These are phyloP conservation scores for Pseudogymnoascus verrucosus DNA, from an alignment of 2,329 filamentous ascomycete genomes.

Conservation along the genomic window DNA sequence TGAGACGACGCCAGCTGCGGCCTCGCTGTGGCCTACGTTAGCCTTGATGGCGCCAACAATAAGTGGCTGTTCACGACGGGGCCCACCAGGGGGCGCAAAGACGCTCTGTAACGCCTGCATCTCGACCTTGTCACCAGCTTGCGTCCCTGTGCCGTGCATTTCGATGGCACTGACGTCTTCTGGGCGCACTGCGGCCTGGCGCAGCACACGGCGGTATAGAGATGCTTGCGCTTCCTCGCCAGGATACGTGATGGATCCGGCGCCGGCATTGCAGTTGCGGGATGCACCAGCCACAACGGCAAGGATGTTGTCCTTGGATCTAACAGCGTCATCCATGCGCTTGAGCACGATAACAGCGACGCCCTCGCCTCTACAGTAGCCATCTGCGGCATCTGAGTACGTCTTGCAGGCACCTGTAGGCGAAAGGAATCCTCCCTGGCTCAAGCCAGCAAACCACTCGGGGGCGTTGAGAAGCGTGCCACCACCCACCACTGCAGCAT, in stretches of 20 bases:
- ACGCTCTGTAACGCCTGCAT: slow-evolving; percentile 64
- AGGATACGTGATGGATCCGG: slow-evolving; percentile 59
- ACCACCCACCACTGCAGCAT: slow-evolving; percentile 73
- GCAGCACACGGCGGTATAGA: slow-evolving; percentile 59
- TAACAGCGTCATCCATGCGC: slow-evolving; percentile 45
- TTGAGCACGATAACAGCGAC: slow-evolving; percentile 43
- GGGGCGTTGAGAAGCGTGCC: slow-evolving; percentile 73
- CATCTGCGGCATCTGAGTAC: slow-evolving; percentile 62
- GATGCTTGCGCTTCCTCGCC: slow-evolving; percentile 66
- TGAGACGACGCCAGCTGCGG: not conserved
- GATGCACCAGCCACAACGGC: slow-evolving; percentile 45
- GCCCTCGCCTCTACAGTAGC: slow-evolving; percentile 47
- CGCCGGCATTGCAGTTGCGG: slow-evolving; percentile 69
- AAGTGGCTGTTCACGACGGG: not conserved
- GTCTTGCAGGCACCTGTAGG: slow-evolving; percentile 71
- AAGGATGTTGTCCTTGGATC: slow-evolving; percentile 55
- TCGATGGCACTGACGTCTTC: slow-evolving; percentile 73
- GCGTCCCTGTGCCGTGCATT: slow-evolving; percentile 81
- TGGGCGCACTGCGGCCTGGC: slow-evolving; percentile 62
- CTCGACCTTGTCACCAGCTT: slow-evolving; percentile 71
- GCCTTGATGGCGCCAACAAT: slow-evolving; percentile 12
- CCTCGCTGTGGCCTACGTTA: slow-evolving; percentile 9
- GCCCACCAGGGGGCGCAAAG: slow-evolving; percentile 39
- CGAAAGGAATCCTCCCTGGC: slow-evolving; percentile 69
- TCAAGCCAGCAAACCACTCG: slow-evolving; percentile 69